phyloP scores from a whole-genome alignment of 2,329 filamentous ascomycete genomes.

The Calonectria leucothoes region DNA sequence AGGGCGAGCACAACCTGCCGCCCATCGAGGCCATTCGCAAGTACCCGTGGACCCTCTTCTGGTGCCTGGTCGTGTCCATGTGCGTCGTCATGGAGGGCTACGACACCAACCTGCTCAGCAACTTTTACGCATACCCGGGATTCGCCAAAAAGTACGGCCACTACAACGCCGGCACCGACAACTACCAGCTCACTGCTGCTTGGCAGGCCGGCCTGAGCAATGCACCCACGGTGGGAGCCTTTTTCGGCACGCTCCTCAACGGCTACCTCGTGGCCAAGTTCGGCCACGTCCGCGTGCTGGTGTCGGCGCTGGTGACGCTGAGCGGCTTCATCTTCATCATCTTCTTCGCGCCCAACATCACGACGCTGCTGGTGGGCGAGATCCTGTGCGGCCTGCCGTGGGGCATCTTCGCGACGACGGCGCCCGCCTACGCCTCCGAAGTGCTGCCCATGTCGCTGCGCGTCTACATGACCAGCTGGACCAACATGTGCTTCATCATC shows the following conservation, averaged over 20 bases:
- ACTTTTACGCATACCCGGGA: constrained; percentile 50
- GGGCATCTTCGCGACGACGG: constrained; percentile 57
- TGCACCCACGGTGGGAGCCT: constrained; percentile 57
- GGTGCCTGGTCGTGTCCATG: constrained; percentile 50
- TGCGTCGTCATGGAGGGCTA: constrained; percentile 59
- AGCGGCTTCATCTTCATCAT: constrained; percentile 57
- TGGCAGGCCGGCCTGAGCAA: constrained; percentile 64
- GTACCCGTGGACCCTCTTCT: constrained; percentile 51
- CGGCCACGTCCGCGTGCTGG: constrained; percentile 57
- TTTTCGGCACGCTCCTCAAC: constrained; percentile 60
- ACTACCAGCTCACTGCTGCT: constrained; percentile 55
- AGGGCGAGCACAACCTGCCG: constrained; percentile 40
- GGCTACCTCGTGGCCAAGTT: constrained; percentile 57
- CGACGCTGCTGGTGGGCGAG: constrained; percentile 54
- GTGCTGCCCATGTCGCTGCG: constrained; percentile 52
- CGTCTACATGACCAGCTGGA: constrained; percentile 57
- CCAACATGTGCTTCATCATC: constrained; percentile 60
- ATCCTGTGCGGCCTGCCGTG: constrained; percentile 60
- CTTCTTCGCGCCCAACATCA: constrained; percentile 56
- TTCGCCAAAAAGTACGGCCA: constrained; percentile 45
- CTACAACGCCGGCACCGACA: constrained; percentile 37
- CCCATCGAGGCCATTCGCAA: constrained; percentile 41
- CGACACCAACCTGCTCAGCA: constrained; percentile 49
- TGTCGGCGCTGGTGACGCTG: constrained; percentile 53
- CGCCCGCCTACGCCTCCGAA: constrained; percentile 60